phyloP scores from a whole-genome alignment of 768 basidiomycete species.

The Hygrocybe coccinea region DNA sequence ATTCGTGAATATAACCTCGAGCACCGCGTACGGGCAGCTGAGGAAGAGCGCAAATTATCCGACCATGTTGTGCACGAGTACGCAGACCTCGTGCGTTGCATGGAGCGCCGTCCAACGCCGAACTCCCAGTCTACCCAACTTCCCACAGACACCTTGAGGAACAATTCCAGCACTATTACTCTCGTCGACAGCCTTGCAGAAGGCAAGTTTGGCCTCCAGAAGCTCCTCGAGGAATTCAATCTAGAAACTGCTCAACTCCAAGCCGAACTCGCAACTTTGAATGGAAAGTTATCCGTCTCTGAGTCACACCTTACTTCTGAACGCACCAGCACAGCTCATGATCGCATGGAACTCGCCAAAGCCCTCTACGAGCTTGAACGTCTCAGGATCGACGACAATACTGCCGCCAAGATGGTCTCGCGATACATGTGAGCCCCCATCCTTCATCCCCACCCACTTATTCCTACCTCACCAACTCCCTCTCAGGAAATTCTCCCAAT shows the following conservation, averaged over 20 bases:
- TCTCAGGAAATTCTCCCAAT: conserved; percentile 77
- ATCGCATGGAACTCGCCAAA: conserved; percentile 43
- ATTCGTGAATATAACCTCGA: conserved; percentile 47
- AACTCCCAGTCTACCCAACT: conserved; percentile 5
- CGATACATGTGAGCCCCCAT: conserved; percentile 65
- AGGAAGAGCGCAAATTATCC: conserved; percentile 57
- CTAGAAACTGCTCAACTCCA: conserved; percentile 44
- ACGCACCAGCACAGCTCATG: conserved; percentile 36
- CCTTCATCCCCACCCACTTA: not conserved
- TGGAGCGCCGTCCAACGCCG: conserved; percentile 44
- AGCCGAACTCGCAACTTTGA: conserved; percentile 38
- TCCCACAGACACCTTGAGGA: not conserved
- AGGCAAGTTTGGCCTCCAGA: conserved; percentile 45
- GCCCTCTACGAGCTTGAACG: conserved; percentile 50
- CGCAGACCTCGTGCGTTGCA: conserved; percentile 62
- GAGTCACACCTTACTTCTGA: conserved; percentile 45
- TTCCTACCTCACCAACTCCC: not conserved
- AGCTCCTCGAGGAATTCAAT: conserved; percentile 47
- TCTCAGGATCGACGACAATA: conserved; percentile 59
- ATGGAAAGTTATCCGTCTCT: conserved; percentile 40
- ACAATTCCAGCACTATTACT: conserved; percentile 12
- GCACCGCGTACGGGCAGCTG: conserved; percentile 40
- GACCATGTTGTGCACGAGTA: conserved; percentile 69
- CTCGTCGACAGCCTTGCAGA: conserved; percentile 41
- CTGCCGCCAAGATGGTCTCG: conserved; percentile 78